Evolutionary conservation across 192 early-diverging fungal species (phyloP).

Genomic region (Mortierella claussenii): DNA sequence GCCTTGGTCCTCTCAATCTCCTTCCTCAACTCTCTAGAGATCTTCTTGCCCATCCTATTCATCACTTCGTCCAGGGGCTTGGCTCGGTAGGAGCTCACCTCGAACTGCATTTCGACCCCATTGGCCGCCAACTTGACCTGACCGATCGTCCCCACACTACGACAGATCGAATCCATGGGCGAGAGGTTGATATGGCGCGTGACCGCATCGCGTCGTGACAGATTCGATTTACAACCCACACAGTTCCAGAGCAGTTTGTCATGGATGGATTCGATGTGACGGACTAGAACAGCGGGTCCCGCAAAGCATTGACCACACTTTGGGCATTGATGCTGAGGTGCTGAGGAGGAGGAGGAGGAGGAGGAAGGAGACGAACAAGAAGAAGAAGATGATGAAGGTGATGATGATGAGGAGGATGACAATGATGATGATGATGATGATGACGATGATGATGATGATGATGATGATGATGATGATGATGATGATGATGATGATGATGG

Average conservation of each 20-base stretch:
- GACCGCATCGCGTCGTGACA: conserved; percentile 44
- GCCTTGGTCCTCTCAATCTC: conserved; percentile 48
- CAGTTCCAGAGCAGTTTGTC: conserved; percentile 53
- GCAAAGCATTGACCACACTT: conserved; percentile 41
- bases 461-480: too few species aligned
- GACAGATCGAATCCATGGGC: conserved; percentile 51
- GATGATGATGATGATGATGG: too few species aligned
- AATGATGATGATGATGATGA: too few species aligned
- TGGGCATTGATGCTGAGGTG: conserved; percentile 36
- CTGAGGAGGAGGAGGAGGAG: not conserved
- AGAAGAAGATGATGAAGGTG: conserved; percentile 2
- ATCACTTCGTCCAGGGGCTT: conserved; percentile 53
- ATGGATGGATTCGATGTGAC: conserved; percentile 51
- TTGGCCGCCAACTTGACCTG: conserved; percentile 48
- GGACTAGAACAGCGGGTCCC: conserved; percentile 39
- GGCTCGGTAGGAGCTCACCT: conserved; percentile 35
- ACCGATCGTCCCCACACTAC: conserved; percentile 43
- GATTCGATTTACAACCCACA: conserved; percentile 50
- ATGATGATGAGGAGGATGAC: too few species aligned
- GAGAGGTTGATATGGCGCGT: conserved; percentile 47
- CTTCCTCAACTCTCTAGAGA: conserved; percentile 25
- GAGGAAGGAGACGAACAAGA: too few species aligned
- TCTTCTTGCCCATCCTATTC: conserved; percentile 54
- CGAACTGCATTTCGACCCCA: conserved; percentile 41
- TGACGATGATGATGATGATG: too few species aligned